Percentiles rank a stretch among this genome's conserved stretches.
Evolutionary conservation across 2,329 filamentous ascomycete species (phyloP).

Genomic region (Thielaviopsis euricoi): DNA sequence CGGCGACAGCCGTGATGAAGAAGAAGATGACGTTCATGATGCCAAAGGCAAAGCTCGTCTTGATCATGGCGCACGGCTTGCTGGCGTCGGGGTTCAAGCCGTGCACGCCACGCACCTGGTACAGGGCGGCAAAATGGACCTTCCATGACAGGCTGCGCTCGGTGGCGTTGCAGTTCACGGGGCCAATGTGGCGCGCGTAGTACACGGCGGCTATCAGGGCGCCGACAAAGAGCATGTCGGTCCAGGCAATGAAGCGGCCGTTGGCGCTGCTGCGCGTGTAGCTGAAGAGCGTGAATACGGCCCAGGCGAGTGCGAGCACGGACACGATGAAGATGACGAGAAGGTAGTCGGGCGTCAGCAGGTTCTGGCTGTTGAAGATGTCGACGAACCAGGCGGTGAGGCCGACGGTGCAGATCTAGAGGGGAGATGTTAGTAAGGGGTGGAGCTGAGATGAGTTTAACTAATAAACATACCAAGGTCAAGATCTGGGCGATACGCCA

Average conservation of each 20-base stretch:
- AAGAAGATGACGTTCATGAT: conserved; percentile 82
- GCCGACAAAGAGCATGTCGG: conserved; percentile 46
- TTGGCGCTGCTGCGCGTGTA: conserved; percentile 47
- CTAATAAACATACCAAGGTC: conserved; percentile 35
- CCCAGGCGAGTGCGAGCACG: conserved; percentile 45
- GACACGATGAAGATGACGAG: conserved; percentile 53
- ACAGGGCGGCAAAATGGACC: conserved; percentile 44
- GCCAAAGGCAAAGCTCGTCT: conserved; percentile 72
- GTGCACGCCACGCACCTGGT: conserved; percentile 31
- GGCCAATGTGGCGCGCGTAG: conserved; percentile 39
- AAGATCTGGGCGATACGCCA: conserved; percentile 46
- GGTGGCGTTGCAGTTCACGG: conserved; percentile 52
- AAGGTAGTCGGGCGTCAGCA: conserved; percentile 43
- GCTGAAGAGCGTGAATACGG: conserved; percentile 46
- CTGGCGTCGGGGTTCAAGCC: conserved; percentile 38
- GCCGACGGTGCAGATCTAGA: conserved; percentile 46
- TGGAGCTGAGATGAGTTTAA: background rate
- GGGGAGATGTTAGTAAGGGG: background rate
- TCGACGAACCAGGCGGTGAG: conserved; percentile 53
- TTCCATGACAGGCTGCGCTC: conserved; percentile 29
- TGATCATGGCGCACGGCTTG: conserved; percentile 82
- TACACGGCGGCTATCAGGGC: conserved; percentile 48
- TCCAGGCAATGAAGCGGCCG: conserved; percentile 41
- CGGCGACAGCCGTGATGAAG: conserved; percentile 57
- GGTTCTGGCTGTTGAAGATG: conserved; percentile 37